Evolutionary conservation across 1,284 basidiomycete species (phyloP), one percentile per base, ranked within the genome.

Genomic region (Agroathelia rolfsii): DNA sequence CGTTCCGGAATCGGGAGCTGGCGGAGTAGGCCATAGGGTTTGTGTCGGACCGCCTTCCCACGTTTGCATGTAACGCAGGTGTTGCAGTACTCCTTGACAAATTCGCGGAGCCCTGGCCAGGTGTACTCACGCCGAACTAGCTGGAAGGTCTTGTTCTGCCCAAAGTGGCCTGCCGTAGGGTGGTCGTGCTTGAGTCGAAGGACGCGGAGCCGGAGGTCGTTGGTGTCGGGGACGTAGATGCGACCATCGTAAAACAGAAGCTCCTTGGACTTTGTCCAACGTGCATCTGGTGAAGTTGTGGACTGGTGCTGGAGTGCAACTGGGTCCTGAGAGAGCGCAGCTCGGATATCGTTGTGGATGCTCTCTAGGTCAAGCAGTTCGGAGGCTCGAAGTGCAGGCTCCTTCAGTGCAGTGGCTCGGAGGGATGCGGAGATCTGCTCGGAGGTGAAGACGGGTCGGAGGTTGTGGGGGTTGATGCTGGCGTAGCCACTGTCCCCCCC

Each of bases 21-120:
- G 32, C 56, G 36, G 3, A 64, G 43, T 1, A 52, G 35, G 2
- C 62, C 58, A 37, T 56, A 58, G 3, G 53, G 53, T 16, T 50
- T 46, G 33, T 56, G 54, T 0, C 42, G 40, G 6, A 44, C 38
- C 3, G 34, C 12, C 32, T 67, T 64, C 25, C 38, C 47, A 3
- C 48, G 42, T 5, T 38, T 29, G 34, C 62, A 66, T 0, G 39
- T 38, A 6, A 50, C 44, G 34, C 62, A 66, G 3, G 50, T 34
- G 10, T 45, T 33, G n/a, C 54, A 47, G 30, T 60, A 64, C 10
- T 35, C 14, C 1, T 41, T 32, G 8, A 61, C 39, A 27, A 43
- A 50, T 0, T 30, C 37, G 13, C 33, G 17, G 27, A 61, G 46
- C 2, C 46, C 41, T 5, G 54, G 57, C 58, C 58, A 62, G 10